Evolutionary conservation across 1,139 yeast species (phyloP).

Genomic region (Sugiyamaella castrensis): DNA sequence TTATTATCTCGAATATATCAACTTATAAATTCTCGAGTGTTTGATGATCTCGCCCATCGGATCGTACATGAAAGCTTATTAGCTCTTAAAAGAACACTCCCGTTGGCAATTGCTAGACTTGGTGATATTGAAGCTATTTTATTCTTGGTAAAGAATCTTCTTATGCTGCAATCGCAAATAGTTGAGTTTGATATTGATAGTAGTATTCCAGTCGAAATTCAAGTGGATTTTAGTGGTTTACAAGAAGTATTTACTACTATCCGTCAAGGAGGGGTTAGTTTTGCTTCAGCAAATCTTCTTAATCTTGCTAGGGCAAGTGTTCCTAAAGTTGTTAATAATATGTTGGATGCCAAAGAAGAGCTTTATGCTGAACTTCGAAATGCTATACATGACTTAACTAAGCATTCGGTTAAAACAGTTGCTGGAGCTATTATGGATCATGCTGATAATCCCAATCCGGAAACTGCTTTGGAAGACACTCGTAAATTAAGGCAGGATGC

Average conservation of each 20-base stretch:
- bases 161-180: conserved; percentile 67
- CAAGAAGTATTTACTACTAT: conserved; percentile 54
- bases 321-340: conserved; percentile 79
- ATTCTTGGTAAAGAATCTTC: conserved; percentile 67
- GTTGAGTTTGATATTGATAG: conserved; percentile 78
- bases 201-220: conserved; percentile 60
- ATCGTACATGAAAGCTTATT: conserved; percentile 75
- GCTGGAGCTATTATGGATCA: conserved; percentile 35
- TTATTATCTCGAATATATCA: conserved; percentile 77
- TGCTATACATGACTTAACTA: conserved; percentile 62
- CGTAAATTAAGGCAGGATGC: conserved; percentile 48
- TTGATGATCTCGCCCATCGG: conserved; percentile 86
- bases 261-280: conserved; percentile 32
- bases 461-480: conserved; percentile 36
- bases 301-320: conserved; percentile 66
- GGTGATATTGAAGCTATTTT: conserved; percentile 58
- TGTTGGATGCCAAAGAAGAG: conserved; percentile 82
- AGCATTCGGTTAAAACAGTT: conserved; percentile 38
- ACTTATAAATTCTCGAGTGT: conserved; percentile 65
- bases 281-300: conserved; percentile 45
- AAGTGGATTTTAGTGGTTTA: conserved; percentile 70
- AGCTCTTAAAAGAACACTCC: conserved; percentile 55
- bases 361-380: conserved; percentile 69
- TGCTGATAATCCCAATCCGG: conserved; percentile 25
- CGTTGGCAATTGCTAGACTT: conserved; percentile 40